A percentile compares a stretch with the other conserved stretches of the same genome.
Evolutionary conservation across 306 rosid genomes (phyloP).

Genomic region (Pyrus betulifolia): DNA sequence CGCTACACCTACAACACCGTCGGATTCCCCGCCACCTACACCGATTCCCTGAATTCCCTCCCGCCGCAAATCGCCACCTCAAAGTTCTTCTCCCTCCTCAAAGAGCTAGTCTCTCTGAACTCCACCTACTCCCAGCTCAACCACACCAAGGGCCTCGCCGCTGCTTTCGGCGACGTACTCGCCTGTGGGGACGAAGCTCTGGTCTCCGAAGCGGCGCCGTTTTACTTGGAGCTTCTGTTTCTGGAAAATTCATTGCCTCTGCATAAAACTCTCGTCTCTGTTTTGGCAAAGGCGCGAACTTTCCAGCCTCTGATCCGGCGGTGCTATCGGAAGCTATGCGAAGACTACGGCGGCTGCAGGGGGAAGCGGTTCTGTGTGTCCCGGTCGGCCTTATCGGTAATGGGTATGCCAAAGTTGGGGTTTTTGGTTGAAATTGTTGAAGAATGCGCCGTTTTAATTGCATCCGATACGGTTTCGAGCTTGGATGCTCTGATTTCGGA

Average conservation of each 20-base stretch:
- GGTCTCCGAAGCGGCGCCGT: constrained; percentile 26
- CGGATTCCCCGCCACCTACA: constrained; percentile 47
- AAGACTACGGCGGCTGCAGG: constrained; percentile 27
- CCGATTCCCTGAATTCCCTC: constrained; percentile 27
- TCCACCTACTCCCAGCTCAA: constrained; percentile 63
- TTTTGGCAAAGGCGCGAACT: constrained; percentile 39
- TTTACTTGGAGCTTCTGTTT: constrained; percentile 61
- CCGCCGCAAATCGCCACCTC: constrained; percentile 14
- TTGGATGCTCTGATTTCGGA: constrained; percentile 50
- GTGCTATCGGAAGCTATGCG: constrained; percentile 42
- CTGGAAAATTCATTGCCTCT: constrained; percentile 66
- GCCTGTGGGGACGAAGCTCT: constrained; percentile 21
- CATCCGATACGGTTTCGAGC: constrained; percentile 45
- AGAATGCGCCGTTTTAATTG: constrained; percentile 53
- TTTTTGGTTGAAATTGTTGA: constrained; percentile 55
- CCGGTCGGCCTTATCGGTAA: constrained; percentile 55
- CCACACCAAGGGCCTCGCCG: constrained; percentile 43
- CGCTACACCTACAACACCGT: constrained; percentile 87
- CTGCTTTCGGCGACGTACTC: constrained; percentile 43
- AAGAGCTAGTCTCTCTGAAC: constrained; percentile 37
- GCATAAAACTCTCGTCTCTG: constrained; percentile 60
- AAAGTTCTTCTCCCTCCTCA: constrained; percentile 38
- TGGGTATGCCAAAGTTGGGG: constrained; percentile 77
- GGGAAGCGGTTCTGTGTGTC: constrained; percentile 62
- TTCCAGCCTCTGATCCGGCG: constrained; percentile 26